phyloP scores from a whole-genome alignment of 2,329 filamentous ascomycete species.

The Penicillium italicum region DNA sequence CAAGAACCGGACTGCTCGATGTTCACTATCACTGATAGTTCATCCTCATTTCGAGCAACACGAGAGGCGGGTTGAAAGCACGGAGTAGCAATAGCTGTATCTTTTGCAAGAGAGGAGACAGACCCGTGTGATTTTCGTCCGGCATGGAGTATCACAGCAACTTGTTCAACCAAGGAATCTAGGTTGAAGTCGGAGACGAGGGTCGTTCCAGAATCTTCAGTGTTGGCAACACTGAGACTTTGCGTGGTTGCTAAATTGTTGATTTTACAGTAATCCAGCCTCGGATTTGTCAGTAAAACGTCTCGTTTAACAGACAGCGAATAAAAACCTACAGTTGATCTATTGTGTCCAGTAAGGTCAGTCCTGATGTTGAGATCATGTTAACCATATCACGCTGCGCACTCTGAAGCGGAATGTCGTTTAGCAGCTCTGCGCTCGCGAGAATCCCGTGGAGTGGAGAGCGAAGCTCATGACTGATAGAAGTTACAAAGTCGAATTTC shows the following conservation, averaged over 20 bases:
- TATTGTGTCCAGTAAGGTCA: slow-evolving; percentile 51
- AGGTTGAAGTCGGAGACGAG: slow-evolving; percentile 33
- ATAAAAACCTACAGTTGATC: slow-evolving; percentile 30
- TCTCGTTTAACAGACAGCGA: fast-evolving
- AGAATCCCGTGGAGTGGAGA: slow-evolving; percentile 48
- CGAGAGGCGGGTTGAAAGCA: slow-evolving; percentile 2
- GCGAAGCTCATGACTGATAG: slow-evolving; percentile 52
- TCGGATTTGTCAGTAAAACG: slow-evolving; percentile 10
- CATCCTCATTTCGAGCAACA: background rate
- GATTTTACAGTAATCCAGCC: slow-evolving; percentile 38
- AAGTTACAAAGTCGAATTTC: slow-evolving; percentile 53
- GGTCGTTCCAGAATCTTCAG: slow-evolving; percentile 16
- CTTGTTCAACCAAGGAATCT: slow-evolving; percentile 30
- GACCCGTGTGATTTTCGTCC: slow-evolving; percentile 20
- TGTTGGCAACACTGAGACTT: slow-evolving; percentile 5
- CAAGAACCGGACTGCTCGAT: slow-evolving; percentile 30
- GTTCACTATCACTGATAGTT: slow-evolving; percentile 29
- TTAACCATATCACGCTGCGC: slow-evolving; percentile 45
- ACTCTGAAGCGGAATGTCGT: slow-evolving; percentile 42
- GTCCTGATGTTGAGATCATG: slow-evolving; percentile 50
- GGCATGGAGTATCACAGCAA: slow-evolving; percentile 29
- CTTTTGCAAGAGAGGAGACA: slow-evolving; percentile 10
- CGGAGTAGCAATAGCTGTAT: background rate
- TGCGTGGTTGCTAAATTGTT: slow-evolving; percentile 22
- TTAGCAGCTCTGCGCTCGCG: slow-evolving; percentile 50